Evolutionary conservation across 2,329 filamentous ascomycete genomes (phyloP), one percentile per base, ranked within the genome.

Genomic region (Neonectria faginata): DNA sequence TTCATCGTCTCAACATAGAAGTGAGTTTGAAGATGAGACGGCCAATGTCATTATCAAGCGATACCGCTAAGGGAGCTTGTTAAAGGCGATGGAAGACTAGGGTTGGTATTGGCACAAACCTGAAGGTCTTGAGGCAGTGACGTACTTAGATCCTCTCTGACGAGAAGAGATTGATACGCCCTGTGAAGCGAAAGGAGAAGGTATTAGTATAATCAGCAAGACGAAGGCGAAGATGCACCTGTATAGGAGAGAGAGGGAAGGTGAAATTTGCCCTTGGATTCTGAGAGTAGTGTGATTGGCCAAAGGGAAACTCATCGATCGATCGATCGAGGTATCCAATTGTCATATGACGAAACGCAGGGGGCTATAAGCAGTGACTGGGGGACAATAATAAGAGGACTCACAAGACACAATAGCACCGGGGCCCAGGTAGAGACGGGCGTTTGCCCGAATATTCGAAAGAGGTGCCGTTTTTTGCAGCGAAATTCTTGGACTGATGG

Each of bases 311-410:
- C 58, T 56, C 60, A 67, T 67, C 67, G 73, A 77, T 77, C 76
- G 76, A 77, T 77, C 75, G 76, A 77, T 76, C 74, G 74, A 69
- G 50, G 64, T 57, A 54, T 66, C 59, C 25, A 62, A 62, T 70
- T 64, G 66, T 68, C 60, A 73, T 62, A 70, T 73, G 71, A 73
- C 71, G 67, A 72, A 66, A 68, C 41, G 60, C 65, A 65, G 63
- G 57, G 41, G 44, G 45, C 61, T 62, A 20, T 36, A 33, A n/a
- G 62, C 54, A 55, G 25, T 55, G 60, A 20, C 29, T 44, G 22
- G 61, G 47, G 59, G 59, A 60, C 59, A 39, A 33, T 69, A 22
- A 55, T 69, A 22, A 55, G 29, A 41, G 29, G 50, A 66, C 70
- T 70, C 50, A 72, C 70, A 36, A 20, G 14, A 20, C 22, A 66